These are phyloP conservation scores for Leccinum fibrillosum DNA, from an alignment of 768 basidiomycete species.

Conservation along the genomic window DNA sequence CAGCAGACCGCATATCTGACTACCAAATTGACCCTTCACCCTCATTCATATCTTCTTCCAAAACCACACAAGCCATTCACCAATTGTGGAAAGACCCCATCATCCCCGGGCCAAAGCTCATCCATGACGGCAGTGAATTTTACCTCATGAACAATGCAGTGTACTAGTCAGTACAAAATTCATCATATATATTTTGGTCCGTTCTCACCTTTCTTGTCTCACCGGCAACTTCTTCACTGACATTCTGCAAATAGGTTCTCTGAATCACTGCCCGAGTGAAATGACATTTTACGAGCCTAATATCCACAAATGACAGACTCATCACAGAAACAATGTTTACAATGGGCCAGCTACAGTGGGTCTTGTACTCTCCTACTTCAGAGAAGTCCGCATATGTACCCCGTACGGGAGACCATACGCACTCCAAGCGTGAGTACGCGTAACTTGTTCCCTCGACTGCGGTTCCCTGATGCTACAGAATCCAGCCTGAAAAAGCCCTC, in stretches of 20 bases:
- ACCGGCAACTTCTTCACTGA: too few relatives aligned
- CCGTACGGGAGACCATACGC: neutral
- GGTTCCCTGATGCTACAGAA: neutral
- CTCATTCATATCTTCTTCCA: constrained; percentile 48
- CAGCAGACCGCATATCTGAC: constrained; percentile 59
- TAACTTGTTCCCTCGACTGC: neutral
- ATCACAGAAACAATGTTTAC: too few relatives aligned
- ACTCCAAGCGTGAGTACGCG: neutral
- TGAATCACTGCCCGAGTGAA: too few relatives aligned
- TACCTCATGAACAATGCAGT: constrained; percentile 90
- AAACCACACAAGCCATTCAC: constrained; percentile 65
- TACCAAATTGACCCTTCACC: constrained; percentile 44
- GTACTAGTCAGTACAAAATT: constrained; percentile 54
- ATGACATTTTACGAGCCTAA: too few relatives aligned
- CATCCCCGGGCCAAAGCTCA: constrained; percentile 36
- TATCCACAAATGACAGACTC: too few relatives aligned
- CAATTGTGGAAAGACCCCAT: constrained; percentile 71
- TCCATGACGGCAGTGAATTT: constrained; percentile 69
- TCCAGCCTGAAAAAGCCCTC: neutral
- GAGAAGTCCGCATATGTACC: neutral
- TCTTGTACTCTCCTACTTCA: neutral
- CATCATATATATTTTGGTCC: neutral
- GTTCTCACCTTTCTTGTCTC: too few relatives aligned
- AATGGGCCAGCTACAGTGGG: too few relatives aligned
- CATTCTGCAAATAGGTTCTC: too few relatives aligned